Evolutionary conservation across 192 early-diverging fungal species (phyloP), one percentile per base, ranked within the genome.

Genomic region (Linnemannia exigua): DNA sequence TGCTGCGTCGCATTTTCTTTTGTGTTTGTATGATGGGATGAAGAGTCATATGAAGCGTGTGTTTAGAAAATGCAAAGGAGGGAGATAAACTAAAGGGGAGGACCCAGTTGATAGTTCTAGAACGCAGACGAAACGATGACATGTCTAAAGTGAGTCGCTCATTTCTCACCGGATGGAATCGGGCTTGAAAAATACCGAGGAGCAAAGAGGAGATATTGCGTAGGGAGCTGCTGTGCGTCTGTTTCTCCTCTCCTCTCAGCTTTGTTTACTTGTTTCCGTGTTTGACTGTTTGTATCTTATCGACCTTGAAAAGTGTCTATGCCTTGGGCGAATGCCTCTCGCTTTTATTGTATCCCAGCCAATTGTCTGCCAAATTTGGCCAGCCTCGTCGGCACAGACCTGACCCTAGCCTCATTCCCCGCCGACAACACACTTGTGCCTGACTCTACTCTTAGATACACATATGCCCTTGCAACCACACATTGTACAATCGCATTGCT

Each of bases 261-360:
- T 9, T 9, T 44, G 5, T 9, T n/a, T 44, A 3, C 41, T 44
- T 9, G 9, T 44, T 44, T 9, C 9, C 9, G 3, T 9, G 41
- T 9, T 9, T 44, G 41, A 44, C 9, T 44, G 41, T 44, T 44
- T 44, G 9, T 44, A 6, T 9, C 41, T 44, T 3, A 9, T 9
- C 41, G 41, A 44, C 41, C 41, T 44, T 44, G 25, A n/a, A 33
- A 14, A 0, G 19, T 66, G 63, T 38, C 51, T 41, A 47, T 63
- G 44, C 37, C 48, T 67, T 52, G 48, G 14, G 47, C 48, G 41
- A 41, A 54, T 71, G 46, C 71, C 37, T 52, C 0, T 37, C 47
- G n/a, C n/a, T 63, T 51, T 31, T 63, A 31, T 63, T 63, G 58
- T 63, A 54, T n/a, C 58, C 28, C 58, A 63, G 58, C 58, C 58